Base-by-base conservation (phyloP, 2,329 filamentous ascomycete species). In the Mycosphaerella arachidis region DNA sequence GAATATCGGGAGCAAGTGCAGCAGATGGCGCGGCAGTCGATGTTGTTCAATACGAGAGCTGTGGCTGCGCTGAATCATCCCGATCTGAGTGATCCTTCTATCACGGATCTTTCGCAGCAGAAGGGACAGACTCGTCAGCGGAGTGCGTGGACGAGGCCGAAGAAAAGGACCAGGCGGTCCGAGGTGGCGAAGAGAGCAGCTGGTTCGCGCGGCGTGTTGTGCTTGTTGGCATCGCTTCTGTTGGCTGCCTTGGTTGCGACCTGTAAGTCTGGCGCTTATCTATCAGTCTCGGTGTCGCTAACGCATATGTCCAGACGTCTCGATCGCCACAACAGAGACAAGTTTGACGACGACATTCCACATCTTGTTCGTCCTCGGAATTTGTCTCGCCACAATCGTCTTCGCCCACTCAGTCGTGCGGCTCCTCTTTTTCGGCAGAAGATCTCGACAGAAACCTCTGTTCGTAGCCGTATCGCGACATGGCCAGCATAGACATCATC, bases 391-490 rank as follows among this genome's bases (percentile, higher is more conserved):
- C 35, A 86, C 88, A 1, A 84, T 93, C 65, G 86, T 95, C 75
- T 94, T 96, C 79, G 88, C 86, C 69, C 90, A 95, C 74, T 85
- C 86, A 46, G 77, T 94, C 16, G 83, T 94, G 59, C 86, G 89
- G 18, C 80, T 95, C 4, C 87, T 84, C 73, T 82, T 95, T 75
- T 52, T 61, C 37, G 48, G 46, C 48, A 63, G 51, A 51, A 56
- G 58, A 50, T 46, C 53, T 45, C 53, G 52, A 31, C 55, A 52
- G 27, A 45, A 53, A 30, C 58, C 60, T 29, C 57, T 60, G 16
- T 66, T 64, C 55, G 59, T 67, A 12, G 54, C 61, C 8, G 57
- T 60, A 30, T 62, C 66, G n/a, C 56, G 59, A 33, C 57, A 60
- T 27, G 61, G 56, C 18, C 60, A 65, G 31, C 57, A 58, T 40